These are phyloP conservation scores for Rhinocladiella mackenziei DNA, from an alignment of 2,329 filamentous ascomycete species.

Conservation along the genomic window DNA sequence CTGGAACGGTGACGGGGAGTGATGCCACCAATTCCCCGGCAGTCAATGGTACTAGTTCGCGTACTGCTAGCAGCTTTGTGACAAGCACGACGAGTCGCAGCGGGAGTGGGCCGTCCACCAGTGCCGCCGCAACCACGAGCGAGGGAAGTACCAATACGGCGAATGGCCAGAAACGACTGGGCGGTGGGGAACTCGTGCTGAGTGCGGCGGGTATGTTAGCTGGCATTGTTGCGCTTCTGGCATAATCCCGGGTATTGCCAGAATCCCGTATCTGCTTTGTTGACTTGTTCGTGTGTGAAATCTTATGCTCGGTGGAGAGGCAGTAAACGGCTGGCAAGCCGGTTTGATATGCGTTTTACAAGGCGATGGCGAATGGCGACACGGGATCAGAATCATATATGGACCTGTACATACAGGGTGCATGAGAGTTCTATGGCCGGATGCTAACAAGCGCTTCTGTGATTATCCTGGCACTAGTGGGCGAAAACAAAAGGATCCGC, in stretches of 20 bases:
- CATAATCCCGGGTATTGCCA: conserved; percentile 1
- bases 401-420: too few relatives aligned
- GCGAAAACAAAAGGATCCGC: too few relatives aligned
- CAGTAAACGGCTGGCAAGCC: too few relatives aligned
- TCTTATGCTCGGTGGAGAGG: too few relatives aligned
- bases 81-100: conserved; percentile 7
- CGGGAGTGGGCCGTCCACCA: conserved; percentile 1
- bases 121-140: conserved; percentile 3
- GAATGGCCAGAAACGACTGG: conserved; percentile 4
- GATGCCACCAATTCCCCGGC: neutral
- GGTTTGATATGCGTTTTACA: too few relatives aligned
- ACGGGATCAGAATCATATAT: too few relatives aligned
- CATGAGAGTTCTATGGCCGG: too few relatives aligned
- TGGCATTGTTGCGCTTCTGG: conserved; percentile 14
- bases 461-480: too few relatives aligned
- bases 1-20: conserved; percentile 4
- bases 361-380: too few relatives aligned
- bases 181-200: conserved; percentile 9
- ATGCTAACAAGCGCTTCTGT: too few relatives aligned
- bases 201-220: conserved; percentile 15
- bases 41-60: neutral
- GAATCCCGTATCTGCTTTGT: too few relatives aligned
- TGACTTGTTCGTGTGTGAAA: too few relatives aligned
- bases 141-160: conserved; percentile 16
- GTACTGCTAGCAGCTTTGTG: conserved; percentile 10